phyloP scores from a whole-genome alignment of 768 basidiomycete species.

The Amanita rubescens region DNA sequence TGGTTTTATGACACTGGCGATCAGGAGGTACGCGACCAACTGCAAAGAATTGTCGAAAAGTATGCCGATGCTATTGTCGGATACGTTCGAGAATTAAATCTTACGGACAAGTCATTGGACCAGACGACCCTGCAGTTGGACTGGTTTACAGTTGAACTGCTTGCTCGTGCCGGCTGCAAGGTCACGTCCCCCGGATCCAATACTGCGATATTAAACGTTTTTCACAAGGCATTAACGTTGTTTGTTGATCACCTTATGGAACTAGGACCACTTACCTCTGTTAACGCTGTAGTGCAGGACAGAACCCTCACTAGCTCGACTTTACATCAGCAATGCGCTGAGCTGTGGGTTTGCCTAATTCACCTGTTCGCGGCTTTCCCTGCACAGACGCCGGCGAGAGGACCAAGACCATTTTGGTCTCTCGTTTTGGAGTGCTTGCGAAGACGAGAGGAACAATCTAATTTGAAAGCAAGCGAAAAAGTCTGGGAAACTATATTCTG shows the following conservation, averaged over 20 bases:
- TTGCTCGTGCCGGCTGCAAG: slow-evolving; percentile 30
- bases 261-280: slow-evolving; percentile 41
- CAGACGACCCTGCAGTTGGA: slow-evolving; percentile 34
- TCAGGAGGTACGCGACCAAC: slow-evolving; percentile 22
- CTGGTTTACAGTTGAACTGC: slow-evolving; percentile 62
- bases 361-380: slow-evolving; percentile 37
- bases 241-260: slow-evolving; percentile 47
- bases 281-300: slow-evolving; percentile 30
- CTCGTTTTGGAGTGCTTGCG: slow-evolving; percentile 30
- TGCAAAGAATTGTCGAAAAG: slow-evolving; percentile 28
- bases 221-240: slow-evolving; percentile 25
- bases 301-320: slow-evolving; percentile 28
- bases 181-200: slow-evolving; percentile 14
- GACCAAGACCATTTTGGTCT: slow-evolving; percentile 38
- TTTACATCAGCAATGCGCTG: slow-evolving; percentile 38
- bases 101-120: slow-evolving; percentile 25
- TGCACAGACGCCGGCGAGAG: slow-evolving; percentile 9
- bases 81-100: slow-evolving; percentile 29
- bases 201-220: slow-evolving; percentile 5
- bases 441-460: slow-evolving; percentile 19
- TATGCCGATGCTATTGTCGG: slow-evolving; percentile 31
- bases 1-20: slow-evolving; percentile 31
- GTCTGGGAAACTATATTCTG: slow-evolving; percentile 68
- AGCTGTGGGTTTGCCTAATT: slow-evolving; percentile 71
- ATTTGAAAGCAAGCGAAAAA: slow-evolving; percentile 49